A percentile compares a stretch with the other conserved stretches of the same genome.
Evolutionary conservation across 2,329 filamentous ascomycete species (phyloP).

Genomic region (Conoideocrella luteorostrata): DNA sequence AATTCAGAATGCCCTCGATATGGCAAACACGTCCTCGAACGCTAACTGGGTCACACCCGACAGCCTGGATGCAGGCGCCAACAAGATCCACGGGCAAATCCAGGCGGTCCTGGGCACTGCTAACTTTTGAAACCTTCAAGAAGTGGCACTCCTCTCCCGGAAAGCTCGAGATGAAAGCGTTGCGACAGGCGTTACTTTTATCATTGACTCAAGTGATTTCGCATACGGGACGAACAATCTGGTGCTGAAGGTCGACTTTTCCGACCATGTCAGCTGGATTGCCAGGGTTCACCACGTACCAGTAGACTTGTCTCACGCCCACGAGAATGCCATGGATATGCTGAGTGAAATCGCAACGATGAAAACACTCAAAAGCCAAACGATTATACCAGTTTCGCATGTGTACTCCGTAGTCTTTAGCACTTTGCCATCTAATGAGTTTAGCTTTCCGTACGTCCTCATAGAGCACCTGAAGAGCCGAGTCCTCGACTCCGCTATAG

Average conservation of each 20-base stretch:
- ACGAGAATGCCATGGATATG: constrained; percentile 5
- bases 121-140: constrained; percentile 7
- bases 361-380: constrained; percentile 6
- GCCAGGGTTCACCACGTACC: constrained; percentile 8
- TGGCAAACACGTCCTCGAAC: neutral
- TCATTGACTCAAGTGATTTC: constrained; percentile 2
- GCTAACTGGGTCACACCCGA: constrained; percentile 4
- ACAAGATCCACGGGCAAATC: constrained; percentile 7
- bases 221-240: constrained; percentile 14
- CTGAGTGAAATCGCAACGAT: constrained; percentile 11
- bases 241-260: constrained; percentile 8
- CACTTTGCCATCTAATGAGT: constrained; percentile 5
- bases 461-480: constrained; percentile 8
- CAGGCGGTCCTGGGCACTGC: neutral
- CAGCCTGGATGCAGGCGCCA: neutral
- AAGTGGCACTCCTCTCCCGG: constrained; percentile 5
- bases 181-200: constrained; percentile 1
- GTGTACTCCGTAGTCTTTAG: constrained; percentile 6
- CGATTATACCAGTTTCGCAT: constrained; percentile 7
- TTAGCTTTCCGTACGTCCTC: constrained; percentile 10
- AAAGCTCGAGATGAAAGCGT: constrained; percentile 4
- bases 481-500: constrained; percentile 6
- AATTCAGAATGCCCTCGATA: neutral
- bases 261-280: constrained; percentile 8
- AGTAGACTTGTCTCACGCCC: constrained; percentile 4